Conservation (phyloP, 2,329 filamentous ascomycete species). For the Cladophialophora yegresii region DNA sequence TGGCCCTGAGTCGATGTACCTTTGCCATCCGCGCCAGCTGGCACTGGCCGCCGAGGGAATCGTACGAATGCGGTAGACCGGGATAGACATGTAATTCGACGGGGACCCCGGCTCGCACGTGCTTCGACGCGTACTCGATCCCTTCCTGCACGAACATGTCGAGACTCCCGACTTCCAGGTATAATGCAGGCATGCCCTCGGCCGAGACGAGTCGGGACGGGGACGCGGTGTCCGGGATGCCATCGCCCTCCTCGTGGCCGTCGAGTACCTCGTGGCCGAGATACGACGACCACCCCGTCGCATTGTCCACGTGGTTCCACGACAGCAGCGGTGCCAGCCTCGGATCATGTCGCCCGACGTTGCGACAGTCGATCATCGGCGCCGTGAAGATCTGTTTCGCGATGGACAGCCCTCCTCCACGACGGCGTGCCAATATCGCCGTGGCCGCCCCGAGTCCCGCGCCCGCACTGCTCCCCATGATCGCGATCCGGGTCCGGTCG, state of each 20-base stretch:
- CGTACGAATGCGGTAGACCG: constrained; percentile 48
- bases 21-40: constrained; percentile 21
- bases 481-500: constrained; percentile 45
- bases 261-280: constrained; percentile 35
- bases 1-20: constrained; percentile 28
- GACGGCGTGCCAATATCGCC: constrained; percentile 45
- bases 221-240: constrained; percentile 41
- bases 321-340: constrained; percentile 42
- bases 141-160: constrained; percentile 50
- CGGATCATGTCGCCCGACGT: constrained; percentile 38
- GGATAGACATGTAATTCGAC: constrained; percentile 51
- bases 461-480: constrained; percentile 51
- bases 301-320: constrained; percentile 46
- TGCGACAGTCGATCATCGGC: constrained; percentile 53
- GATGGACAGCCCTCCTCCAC: constrained; percentile 38
- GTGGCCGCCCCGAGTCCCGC: constrained; percentile 47
- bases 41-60: constrained; percentile 36
- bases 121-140: constrained; percentile 45
- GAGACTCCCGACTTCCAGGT: constrained; percentile 49
- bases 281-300: constrained; percentile 48
- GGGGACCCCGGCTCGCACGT: constrained; percentile 48
- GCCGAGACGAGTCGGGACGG: constrained; percentile 44
- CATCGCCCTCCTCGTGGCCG: constrained; percentile 37
- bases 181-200: constrained; percentile 48
- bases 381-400: constrained; percentile 50